Percentiles rank a stretch among this genome's conserved stretches.
phyloP scores from a whole-genome alignment of 345 rosid genomes.

The Murraya koenigii region DNA sequence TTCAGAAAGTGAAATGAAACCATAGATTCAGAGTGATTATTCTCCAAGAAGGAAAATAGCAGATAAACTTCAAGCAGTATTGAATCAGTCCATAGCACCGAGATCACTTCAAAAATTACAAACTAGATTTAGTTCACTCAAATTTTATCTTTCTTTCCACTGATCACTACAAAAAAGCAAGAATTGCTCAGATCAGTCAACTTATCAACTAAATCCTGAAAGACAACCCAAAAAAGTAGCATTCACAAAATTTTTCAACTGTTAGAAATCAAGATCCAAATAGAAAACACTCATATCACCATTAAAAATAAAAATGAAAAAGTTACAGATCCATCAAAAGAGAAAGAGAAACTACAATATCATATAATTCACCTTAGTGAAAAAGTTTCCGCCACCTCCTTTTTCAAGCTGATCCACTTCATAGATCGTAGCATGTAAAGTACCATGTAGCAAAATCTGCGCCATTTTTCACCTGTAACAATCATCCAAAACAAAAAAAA shows the following conservation, averaged over 20 bases:
- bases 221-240: neutral
- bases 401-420: constrained; percentile 65
- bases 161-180: neutral
- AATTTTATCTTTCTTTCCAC: neutral
- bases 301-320: neutral
- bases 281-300: neutral
- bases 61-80: neutral
- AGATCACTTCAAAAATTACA: neutral
- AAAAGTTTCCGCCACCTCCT: constrained; percentile 55
- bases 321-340: neutral
- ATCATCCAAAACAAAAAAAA: neutral
- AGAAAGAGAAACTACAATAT: neutral
- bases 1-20: neutral
- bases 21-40: neutral
- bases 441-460: constrained; percentile 69
- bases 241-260: neutral
- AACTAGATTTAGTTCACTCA: neutral
- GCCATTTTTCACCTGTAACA: constrained; percentile 57
- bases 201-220: neutral
- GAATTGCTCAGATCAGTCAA: neutral
- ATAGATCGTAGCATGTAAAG: constrained; percentile 84
- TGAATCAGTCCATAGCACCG: neutral
- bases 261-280: neutral
- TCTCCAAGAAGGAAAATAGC: neutral
- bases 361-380: constrained; percentile 53